A percentile compares a stretch with the other conserved stretches of the same genome.
These are phyloP conservation scores for Sphagnum magellanicum DNA, from an alignment of 228 moss, liverwort and hornwort species.

Conservation along the genomic window DNA sequence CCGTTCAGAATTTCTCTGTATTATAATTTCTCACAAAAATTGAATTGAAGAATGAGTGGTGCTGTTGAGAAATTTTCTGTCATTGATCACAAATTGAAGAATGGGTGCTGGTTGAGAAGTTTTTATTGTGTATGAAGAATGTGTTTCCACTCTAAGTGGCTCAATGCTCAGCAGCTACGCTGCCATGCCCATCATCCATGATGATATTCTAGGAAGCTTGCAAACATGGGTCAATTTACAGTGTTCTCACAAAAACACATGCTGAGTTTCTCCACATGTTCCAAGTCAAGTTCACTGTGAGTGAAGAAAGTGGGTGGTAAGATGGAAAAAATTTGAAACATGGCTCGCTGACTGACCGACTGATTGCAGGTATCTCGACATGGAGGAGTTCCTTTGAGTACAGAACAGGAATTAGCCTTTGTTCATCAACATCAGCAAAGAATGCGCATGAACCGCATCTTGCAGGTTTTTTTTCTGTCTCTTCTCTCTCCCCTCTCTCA, in stretches of 20 bases:
- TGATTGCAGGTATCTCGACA: constrained; percentile 35
- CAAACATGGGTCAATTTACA: background rate
- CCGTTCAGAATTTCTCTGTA: no score
- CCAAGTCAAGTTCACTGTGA: background rate
- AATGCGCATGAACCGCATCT: constrained; percentile 62
- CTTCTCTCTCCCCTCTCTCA: background rate
- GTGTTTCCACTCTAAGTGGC: no score
- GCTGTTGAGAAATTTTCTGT: no score
- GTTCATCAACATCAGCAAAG: constrained; percentile 52
- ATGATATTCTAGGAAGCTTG: background rate
- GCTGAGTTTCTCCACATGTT: no score
- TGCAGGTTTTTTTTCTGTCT: constrained; percentile 55
- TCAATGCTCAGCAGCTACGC: no score
- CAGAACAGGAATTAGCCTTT: constrained; percentile 59
- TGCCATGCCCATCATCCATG: background rate
- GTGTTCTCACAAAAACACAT: no score
- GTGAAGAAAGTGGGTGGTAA: background rate
- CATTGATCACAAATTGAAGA: no score
- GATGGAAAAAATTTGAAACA: background rate
- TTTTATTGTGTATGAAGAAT: no score
- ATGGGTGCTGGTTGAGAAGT: no score
- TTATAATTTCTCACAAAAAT: no score
- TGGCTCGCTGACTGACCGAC: constrained; percentile 8
- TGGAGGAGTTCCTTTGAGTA: constrained; percentile 39
- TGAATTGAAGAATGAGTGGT: no score